Evolutionary conservation across 164 flowering plant species (phyloP), one percentile per base, ranked within the genome.

Genomic region (Tetracentron sinense): DNA sequence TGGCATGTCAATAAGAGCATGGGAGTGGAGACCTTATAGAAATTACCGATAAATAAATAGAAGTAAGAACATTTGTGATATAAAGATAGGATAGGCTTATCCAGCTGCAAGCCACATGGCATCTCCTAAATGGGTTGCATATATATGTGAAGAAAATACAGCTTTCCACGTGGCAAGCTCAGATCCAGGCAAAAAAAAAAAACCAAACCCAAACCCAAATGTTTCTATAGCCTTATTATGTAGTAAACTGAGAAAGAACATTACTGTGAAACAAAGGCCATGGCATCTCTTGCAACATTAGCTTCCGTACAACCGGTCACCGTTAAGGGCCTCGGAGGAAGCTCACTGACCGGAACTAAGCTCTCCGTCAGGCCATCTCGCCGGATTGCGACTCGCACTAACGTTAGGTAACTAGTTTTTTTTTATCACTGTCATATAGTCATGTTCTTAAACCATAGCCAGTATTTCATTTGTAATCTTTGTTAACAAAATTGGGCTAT

Each of bases 281-380:
- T 87, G 92, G 89, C 89, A 20, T 81, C 89, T 72, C 79, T 84
- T 20, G 80, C 87, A 72, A 83, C 82, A 75, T 57, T 85, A 50
- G 81, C 88, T 33, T 72, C 83, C 7, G 76, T 79, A 17, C 85
- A 82, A 66, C 87, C 89, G 15, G 69, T 77, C 62, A 38, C 82
- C 75, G 55, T 85, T 55, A 83, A 82, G 67, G 92, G 92, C 69
- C 88, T 89, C 47, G 80, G 72, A 25, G 88, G 88, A 52, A 89
- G 92, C 79, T 83, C 85, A 69, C 62, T 89, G 52, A 30, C 72
- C 57, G 90, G 96, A 62, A 77, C 84, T 17, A 83, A 79, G 80
- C 85, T 86, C 63, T 26, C 72, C 56, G 56, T 79, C 68, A 85
- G 78, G 81, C 85, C 95, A 11, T 20, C 83, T 61, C 76, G 82